These are phyloP conservation scores for Pichia eremophila DNA, from an alignment of 805 yeast genomes.

Conservation along the genomic window DNA sequence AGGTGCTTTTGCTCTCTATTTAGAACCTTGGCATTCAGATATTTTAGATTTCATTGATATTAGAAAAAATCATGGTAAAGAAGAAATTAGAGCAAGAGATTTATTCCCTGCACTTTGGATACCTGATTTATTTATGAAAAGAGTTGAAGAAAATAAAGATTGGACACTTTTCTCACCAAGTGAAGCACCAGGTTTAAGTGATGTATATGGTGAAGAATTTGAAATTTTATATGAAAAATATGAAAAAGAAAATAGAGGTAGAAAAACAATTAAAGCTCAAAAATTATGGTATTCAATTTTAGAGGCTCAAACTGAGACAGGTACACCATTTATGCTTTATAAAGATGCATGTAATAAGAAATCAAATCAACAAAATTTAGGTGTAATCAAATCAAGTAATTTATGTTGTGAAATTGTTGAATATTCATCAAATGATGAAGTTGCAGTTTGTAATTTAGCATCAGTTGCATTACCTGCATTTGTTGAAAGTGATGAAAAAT, in stretches of 20 bases:
- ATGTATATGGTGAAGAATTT: constrained; percentile 79
- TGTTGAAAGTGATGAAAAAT: constrained; percentile 50
- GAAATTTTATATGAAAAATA: constrained; percentile 60
- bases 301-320: constrained; percentile 92
- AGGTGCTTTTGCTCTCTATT: constrained; percentile 88
- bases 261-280: constrained; percentile 69
- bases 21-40: constrained; percentile 97
- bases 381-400: constrained; percentile 90
- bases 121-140: constrained; percentile 87
- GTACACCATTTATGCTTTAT: constrained; percentile 89
- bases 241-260: constrained; percentile 60
- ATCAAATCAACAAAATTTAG: constrained; percentile 86
- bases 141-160: constrained; percentile 66
- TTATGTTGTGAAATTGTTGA: constrained; percentile 92
- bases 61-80: constrained; percentile 91
- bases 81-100: constrained; percentile 88
- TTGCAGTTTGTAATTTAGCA: constrained; percentile 92
- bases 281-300: constrained; percentile 83
- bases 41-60: constrained; percentile 77
- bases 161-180: constrained; percentile 91
- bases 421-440: constrained; percentile 84
- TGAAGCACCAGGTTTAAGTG: constrained; percentile 78
- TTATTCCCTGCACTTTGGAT: constrained; percentile 91
- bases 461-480: constrained; percentile 83
- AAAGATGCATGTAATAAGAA: constrained; percentile 86